These are phyloP conservation scores for Neofusicoccum laricinum DNA, from an alignment of 2,329 filamentous ascomycete genomes.

Conservation along the genomic window DNA sequence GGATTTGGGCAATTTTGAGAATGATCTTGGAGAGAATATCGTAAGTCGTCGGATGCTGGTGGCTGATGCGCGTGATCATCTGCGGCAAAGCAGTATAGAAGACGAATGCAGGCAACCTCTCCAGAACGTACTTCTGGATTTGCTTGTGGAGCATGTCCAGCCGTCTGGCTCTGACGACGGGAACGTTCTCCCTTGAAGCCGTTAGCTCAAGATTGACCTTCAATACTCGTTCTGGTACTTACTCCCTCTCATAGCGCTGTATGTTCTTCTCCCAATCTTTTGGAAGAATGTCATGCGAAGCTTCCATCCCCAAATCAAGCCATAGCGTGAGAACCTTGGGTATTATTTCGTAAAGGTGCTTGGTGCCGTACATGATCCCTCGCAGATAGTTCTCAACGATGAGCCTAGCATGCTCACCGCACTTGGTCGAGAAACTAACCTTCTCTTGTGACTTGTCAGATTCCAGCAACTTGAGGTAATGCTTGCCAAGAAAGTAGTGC, in stretches of 20 bases:
- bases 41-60: conserved; percentile 76
- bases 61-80: conserved; percentile 92
- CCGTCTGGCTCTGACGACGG: conserved; percentile 56
- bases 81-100: conserved; percentile 86
- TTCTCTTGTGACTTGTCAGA: conserved; percentile 76
- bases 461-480: conserved; percentile 95
- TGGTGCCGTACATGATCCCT: conserved; percentile 82
- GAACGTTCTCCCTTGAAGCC: conserved; percentile 28
- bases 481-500: conserved; percentile 92
- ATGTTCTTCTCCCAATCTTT: conserved; percentile 26
- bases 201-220: background rate
- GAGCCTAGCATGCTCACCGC: conserved; percentile 79
- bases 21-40: conserved; percentile 76
- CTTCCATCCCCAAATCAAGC: conserved; percentile 81
- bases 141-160: conserved; percentile 70
- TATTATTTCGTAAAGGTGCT: conserved; percentile 93
- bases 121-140: conserved; percentile 70
- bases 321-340: conserved; percentile 90
- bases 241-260: conserved; percentile 22
- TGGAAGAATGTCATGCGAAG: conserved; percentile 46
- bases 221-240: background rate
- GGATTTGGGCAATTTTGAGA: conserved; percentile 76
- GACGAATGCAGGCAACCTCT: conserved; percentile 68
- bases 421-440: conserved; percentile 54
- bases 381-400: conserved; percentile 93